Evolutionary conservation across 2,329 filamentous ascomycete species (phyloP).

Genomic region (Decorospora gaudefroyi): DNA sequence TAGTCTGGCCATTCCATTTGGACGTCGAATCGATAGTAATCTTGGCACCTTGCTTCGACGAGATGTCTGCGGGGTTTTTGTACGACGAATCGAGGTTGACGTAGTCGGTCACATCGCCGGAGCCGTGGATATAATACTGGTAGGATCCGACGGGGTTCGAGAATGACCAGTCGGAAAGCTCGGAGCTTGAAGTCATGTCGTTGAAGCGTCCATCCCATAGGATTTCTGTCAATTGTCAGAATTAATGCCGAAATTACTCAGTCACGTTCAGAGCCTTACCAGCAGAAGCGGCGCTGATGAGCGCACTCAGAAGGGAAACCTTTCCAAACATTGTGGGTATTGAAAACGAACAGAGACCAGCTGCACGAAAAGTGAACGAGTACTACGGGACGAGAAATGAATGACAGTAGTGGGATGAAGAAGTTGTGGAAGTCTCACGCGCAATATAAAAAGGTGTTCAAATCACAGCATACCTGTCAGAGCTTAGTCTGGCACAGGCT

Average conservation of each 20-base stretch:
- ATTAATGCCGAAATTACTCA: background rate
- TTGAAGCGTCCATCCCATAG: slow-evolving; percentile 71
- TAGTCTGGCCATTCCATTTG: slow-evolving; percentile 71
- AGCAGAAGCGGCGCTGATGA: slow-evolving; percentile 41
- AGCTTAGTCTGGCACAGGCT: slow-evolving; percentile 4
- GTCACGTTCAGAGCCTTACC: slow-evolving; percentile 18
- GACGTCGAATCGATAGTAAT: slow-evolving; percentile 68
- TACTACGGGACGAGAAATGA: slow-evolving; percentile 25
- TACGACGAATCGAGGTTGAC: slow-evolving; percentile 63
- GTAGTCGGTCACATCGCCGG: slow-evolving; percentile 61
- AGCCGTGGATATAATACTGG: slow-evolving; percentile 78
- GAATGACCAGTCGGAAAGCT: slow-evolving; percentile 67
- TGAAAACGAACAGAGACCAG: slow-evolving; percentile 30
- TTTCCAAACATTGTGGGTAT: slow-evolving; percentile 41
- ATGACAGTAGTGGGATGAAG: slow-evolving; percentile 25
- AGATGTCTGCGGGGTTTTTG: slow-evolving; percentile 68
- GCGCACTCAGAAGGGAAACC: slow-evolving; percentile 37
- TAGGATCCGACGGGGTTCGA: slow-evolving; percentile 69
- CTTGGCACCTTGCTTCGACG: slow-evolving; percentile 66
- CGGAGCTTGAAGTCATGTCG: slow-evolving; percentile 58
- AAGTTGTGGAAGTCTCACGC: background rate
- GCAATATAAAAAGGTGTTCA: slow-evolving; percentile 12
- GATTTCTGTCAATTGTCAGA: slow-evolving; percentile 47
- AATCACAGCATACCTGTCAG: slow-evolving; percentile 10
- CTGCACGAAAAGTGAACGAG: slow-evolving; percentile 21